Percentiles rank a stretch among this genome's conserved stretches.
phyloP scores from a whole-genome alignment of 2,329 filamentous ascomycete species.

The Truncatella angustata region DNA sequence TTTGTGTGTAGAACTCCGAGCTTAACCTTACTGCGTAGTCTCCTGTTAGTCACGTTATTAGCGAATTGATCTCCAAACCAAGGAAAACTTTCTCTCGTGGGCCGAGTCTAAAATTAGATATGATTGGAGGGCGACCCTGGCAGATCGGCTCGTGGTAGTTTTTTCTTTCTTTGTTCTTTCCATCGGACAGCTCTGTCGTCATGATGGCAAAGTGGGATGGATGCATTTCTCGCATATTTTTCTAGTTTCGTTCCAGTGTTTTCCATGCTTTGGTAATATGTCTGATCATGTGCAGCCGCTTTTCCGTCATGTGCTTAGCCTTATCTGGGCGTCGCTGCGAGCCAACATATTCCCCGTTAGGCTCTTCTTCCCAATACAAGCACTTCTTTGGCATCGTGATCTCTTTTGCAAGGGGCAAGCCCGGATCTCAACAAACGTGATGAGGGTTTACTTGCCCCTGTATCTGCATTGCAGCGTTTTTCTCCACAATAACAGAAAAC shows the following conservation, averaged over 20 bases:
- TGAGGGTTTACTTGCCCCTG: neutral
- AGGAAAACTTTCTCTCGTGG: neutral
- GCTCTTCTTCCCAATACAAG: too few species aligned
- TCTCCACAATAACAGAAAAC: conserved; percentile 1
- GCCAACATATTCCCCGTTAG: too few species aligned
- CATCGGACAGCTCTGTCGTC: conserved; percentile 1
- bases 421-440: neutral
- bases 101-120: neutral
- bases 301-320: too few species aligned
- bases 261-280: conserved; percentile 3
- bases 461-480: neutral
- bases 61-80: neutral
- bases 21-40: conserved; percentile 5
- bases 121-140: neutral
- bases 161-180: neutral
- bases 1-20: neutral
- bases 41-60: neutral
- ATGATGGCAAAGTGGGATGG: neutral
- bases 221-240: neutral
- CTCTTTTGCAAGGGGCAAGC: neutral
- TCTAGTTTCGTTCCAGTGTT: neutral
- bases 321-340: too few species aligned
- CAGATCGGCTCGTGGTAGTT: conserved; percentile 3
- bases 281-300: too few species aligned
- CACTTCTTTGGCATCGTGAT: neutral